Evolutionary conservation across 768 basidiomycete species (phyloP).

Genomic region (Pleurotus platypus): DNA sequence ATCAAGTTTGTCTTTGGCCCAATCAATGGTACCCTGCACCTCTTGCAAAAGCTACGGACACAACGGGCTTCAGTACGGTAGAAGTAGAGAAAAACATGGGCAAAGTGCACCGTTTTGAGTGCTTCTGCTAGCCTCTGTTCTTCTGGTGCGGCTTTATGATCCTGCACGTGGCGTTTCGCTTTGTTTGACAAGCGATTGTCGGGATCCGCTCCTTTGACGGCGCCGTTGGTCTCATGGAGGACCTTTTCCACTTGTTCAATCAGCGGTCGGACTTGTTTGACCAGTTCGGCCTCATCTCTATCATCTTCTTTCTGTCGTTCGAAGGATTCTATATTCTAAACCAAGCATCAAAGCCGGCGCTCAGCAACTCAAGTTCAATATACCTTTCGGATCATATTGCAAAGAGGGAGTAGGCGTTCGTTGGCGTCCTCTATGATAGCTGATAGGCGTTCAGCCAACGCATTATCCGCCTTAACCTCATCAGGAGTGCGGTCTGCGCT

Average conservation of each 20-base stretch:
- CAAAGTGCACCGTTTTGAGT: slow-evolving; percentile 25
- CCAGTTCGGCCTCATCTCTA: slow-evolving; percentile 28
- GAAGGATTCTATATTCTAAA: slow-evolving; percentile 32
- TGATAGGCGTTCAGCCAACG: slow-evolving; percentile 31
- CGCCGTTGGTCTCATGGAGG: slow-evolving; percentile 33
- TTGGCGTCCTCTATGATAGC: slow-evolving; percentile 31
- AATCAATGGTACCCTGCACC: slow-evolving; percentile 34
- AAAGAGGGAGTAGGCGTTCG: slow-evolving; percentile 22
- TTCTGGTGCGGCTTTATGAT: slow-evolving; percentile 32
- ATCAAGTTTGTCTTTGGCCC: slow-evolving; percentile 32
- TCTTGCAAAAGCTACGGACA: slow-evolving; percentile 26
- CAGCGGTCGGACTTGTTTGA: slow-evolving; percentile 31
- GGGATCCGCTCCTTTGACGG: slow-evolving; percentile 32
- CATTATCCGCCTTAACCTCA: slow-evolving; percentile 15
- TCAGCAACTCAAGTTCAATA: neutral
- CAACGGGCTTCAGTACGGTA: neutral
- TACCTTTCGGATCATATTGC: slow-evolving; percentile 34
- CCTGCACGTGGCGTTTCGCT: slow-evolving; percentile 28
- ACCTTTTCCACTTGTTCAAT: slow-evolving; percentile 34
- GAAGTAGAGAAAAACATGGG: neutral
- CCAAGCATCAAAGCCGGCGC: neutral
- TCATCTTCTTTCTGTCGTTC: slow-evolving; percentile 30
- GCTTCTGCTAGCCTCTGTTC: slow-evolving; percentile 36
- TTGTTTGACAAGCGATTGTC: slow-evolving; percentile 29
- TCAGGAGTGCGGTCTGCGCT: neutral